Percentiles rank a stretch among this genome's conserved stretches.
These are phyloP conservation scores for Hortiboletus campestris DNA, from an alignment of 768 basidiomycete genomes.

Conservation along the genomic window DNA sequence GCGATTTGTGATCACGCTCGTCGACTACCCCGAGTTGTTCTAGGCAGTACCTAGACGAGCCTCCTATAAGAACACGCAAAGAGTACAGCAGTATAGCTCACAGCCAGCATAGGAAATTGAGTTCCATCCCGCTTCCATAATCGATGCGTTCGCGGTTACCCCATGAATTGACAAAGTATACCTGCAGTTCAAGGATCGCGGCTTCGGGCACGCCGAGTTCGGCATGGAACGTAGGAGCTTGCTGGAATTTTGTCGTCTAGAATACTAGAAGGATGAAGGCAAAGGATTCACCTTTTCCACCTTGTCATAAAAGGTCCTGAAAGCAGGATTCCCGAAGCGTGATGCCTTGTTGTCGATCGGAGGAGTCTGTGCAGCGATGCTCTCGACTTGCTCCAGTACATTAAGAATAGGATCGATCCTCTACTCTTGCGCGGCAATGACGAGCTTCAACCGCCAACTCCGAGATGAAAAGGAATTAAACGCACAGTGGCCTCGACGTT, in stretches of 20 bases:
- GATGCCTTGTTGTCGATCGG: slow-evolving; percentile 89
- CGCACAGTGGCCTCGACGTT: slow-evolving; percentile 62
- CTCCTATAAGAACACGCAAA: not conserved
- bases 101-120: slow-evolving; percentile 98
- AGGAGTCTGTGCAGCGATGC: slow-evolving; percentile 67
- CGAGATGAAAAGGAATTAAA: slow-evolving; percentile 8
- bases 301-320: slow-evolving; percentile 86
- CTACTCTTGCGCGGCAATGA: slow-evolving; percentile 38
- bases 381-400: slow-evolving; percentile 66
- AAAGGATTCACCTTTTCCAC: slow-evolving; percentile 55
- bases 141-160: slow-evolving; percentile 91
- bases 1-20: slow-evolving; percentile 63
- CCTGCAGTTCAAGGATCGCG: slow-evolving; percentile 65
- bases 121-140: slow-evolving; percentile 99
- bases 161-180: slow-evolving; percentile 87
- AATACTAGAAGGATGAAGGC: not conserved
- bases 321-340: slow-evolving; percentile 96
- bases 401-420: slow-evolving; percentile 58
- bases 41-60: slow-evolving; percentile 68
- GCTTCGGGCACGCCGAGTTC: slow-evolving; percentile 58
- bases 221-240: slow-evolving; percentile 55
- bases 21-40: slow-evolving; percentile 64
- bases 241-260: slow-evolving; percentile 33
- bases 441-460: not conserved
- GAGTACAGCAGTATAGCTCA: slow-evolving; percentile 38